Base-by-base conservation (phyloP, 176 grass and related monocot species). In the Aechmea fasciata region DNA sequence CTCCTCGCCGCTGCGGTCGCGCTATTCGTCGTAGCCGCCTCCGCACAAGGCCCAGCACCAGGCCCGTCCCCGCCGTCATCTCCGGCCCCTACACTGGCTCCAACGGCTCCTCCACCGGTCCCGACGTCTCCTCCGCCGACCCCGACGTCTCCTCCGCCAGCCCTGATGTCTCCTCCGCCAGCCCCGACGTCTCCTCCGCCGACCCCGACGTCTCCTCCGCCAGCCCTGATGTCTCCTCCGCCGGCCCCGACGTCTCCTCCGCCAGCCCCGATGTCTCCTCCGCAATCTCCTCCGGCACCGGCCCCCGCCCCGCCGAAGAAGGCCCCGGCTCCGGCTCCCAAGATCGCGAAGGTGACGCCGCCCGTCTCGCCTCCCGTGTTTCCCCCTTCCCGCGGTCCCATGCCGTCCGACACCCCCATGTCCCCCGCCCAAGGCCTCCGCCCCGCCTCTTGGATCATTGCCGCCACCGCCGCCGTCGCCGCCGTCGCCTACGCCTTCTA, bases 401-500 rank as follows among this genome's bases (percentile, higher is more conserved):
- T 1, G 33, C 33, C 33, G 7, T 41, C 4, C 6, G 6, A 41
- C 33, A 7, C 33, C 33, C 33, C 33, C 5, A 41, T 7, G 33
- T 41, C 33, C 33, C 6, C 33, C 4, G 33, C 33, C 4, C 6
- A 6, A 5, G 4, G 4, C 33, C 33, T 41, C 33, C 64, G 11
- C 48, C 54, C 75, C 41, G 66, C 11, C 8, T 52, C 52, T 33
- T 78, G 75, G 75, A 11, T 48, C 61, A 19, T 18, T 3, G 75
- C 66, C 10, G 67, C 52, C 53, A 41, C 33, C 5, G 50, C 28
- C 20, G 47, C 53, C 11, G 52, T 49, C 15, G 20, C 19, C 1
- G 52, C 61, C 26, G 75, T 48, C 12, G 2, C 26, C 50, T 70
- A 78, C 49, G 75, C 17, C 11, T 78, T 78, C 66, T 78, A 78